These are phyloP conservation scores for Laguncularia racemosa DNA, from an alignment of 345 rosid species.

Conservation along the genomic window DNA sequence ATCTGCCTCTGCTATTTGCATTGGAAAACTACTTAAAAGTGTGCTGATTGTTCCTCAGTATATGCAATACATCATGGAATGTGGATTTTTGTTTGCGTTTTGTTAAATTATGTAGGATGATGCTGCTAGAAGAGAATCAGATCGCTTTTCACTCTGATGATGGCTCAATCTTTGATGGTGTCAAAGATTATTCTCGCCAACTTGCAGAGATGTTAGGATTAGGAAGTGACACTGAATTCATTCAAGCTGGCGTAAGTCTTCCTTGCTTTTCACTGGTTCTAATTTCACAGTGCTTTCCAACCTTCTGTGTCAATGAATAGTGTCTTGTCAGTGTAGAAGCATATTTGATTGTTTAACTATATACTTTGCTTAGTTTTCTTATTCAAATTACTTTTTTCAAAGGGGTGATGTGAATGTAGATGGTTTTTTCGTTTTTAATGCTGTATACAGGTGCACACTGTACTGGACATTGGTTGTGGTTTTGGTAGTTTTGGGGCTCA, in stretches of 20 bases:
- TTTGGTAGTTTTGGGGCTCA: conserved; percentile 98
- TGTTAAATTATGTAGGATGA: conserved; percentile 41
- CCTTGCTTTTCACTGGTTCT: conserved; percentile 2
- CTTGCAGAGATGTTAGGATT: conserved; percentile 95
- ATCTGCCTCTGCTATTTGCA: neutral
- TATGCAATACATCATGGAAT: no score
- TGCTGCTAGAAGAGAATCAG: conserved; percentile 98
- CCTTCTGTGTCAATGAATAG: neutral
- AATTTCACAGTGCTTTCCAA: neutral
- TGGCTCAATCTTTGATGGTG: conserved; percentile 80
- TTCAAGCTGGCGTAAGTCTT: conserved; percentile 87
- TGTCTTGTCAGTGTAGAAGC: no score
- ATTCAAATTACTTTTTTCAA: no score
- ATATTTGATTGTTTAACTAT: no score
- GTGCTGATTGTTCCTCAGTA: neutral
- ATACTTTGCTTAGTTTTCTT: neutral
- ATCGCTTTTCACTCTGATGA: conserved; percentile 90
- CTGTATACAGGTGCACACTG: conserved; percentile 50
- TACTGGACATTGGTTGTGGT: conserved; percentile 94
- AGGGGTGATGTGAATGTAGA: no score
- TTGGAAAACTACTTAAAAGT: neutral
- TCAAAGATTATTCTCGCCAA: conserved; percentile 92
- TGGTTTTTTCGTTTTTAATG: neutral
- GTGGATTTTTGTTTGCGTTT: neutral
- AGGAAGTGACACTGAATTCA: conserved; percentile 80